Percentiles rank a stretch among this genome's conserved stretches.
These are phyloP conservation scores for Yamadazyma trypodendri DNA, from an alignment of 1,139 yeast genomes.

Conservation along the genomic window DNA sequence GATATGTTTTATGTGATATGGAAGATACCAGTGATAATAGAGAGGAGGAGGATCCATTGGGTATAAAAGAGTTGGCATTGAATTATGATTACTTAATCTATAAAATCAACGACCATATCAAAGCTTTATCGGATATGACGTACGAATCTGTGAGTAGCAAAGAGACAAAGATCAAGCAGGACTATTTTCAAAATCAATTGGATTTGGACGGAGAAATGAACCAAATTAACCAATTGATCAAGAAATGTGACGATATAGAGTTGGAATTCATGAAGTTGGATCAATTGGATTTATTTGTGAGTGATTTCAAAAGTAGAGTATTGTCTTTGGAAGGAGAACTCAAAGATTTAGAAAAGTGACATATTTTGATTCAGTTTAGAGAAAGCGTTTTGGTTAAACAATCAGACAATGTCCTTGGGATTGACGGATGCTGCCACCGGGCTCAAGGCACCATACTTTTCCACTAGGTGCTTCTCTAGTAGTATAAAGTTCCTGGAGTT, in stretches of 20 bases:
- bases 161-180: constrained; percentile 28
- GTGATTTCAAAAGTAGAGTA: constrained; percentile 35
- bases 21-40: background rate
- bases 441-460: constrained; percentile 28
- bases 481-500: constrained; percentile 70
- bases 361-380: too few species aligned
- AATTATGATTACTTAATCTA: constrained; percentile 63
- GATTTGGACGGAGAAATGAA: constrained; percentile 42
- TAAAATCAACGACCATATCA: constrained; percentile 55
- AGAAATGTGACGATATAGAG: constrained; percentile 56
- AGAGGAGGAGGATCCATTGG: constrained; percentile 53
- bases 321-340: constrained; percentile 25
- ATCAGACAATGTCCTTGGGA: background rate
- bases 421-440: background rate
- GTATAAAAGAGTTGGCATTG: constrained; percentile 56
- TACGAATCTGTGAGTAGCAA: constrained; percentile 28
- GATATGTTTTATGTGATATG: background rate
- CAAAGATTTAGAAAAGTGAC: background rate
- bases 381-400: too few species aligned
- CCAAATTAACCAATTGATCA: constrained; percentile 40
- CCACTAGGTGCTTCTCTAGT: constrained; percentile 55
- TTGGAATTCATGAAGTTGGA: constrained; percentile 64
- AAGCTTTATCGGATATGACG: constrained; percentile 37
- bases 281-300: constrained; percentile 55
- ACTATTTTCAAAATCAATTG: constrained; percentile 36